Conservation (phyloP, 768 basidiomycete genomes). For the Hortiboletus campestris region DNA sequence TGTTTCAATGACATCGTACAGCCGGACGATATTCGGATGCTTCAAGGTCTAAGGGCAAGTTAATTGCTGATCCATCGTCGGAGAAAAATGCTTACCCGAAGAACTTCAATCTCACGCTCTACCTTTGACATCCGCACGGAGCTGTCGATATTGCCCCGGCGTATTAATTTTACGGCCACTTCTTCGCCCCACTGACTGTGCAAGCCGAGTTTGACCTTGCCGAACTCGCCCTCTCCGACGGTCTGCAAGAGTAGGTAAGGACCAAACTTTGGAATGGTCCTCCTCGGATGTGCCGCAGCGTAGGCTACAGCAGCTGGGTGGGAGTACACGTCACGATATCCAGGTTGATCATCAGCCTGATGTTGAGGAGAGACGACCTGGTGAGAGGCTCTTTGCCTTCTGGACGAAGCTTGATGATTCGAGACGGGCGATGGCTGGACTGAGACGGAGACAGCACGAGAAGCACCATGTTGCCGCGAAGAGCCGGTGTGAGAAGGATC, state of each 20-base stretch:
- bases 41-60: slow-evolving; percentile 69
- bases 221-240: slow-evolving; percentile 97
- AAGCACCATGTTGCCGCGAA: slow-evolving; percentile 40
- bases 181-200: slow-evolving; percentile 94
- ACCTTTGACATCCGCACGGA: slow-evolving; percentile 89
- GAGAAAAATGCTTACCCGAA: slow-evolving; percentile 60
- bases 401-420: slow-evolving; percentile 39
- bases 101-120: slow-evolving; percentile 94
- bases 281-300: slow-evolving; percentile 74
- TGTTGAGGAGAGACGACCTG: slow-evolving; percentile 58
- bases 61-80: neutral
- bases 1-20: slow-evolving; percentile 98
- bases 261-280: slow-evolving; percentile 91
- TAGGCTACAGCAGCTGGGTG: slow-evolving; percentile 87
- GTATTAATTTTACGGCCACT: slow-evolving; percentile 97
- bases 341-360: slow-evolving; percentile 42
- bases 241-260: slow-evolving; percentile 95
- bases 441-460: slow-evolving; percentile 60
- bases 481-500: slow-evolving; percentile 43
- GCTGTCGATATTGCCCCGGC: slow-evolving; percentile 88
- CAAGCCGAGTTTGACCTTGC: slow-evolving; percentile 97
- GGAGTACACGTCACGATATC: slow-evolving; percentile 72
- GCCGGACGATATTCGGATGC: slow-evolving; percentile 96
- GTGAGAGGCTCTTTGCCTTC: slow-evolving; percentile 73
- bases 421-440: slow-evolving; percentile 50